A percentile compares a stretch with the other conserved stretches of the same genome.
phyloP scores from a whole-genome alignment of 108 stramenopile genomes.

The Cyclotella cryptica region DNA sequence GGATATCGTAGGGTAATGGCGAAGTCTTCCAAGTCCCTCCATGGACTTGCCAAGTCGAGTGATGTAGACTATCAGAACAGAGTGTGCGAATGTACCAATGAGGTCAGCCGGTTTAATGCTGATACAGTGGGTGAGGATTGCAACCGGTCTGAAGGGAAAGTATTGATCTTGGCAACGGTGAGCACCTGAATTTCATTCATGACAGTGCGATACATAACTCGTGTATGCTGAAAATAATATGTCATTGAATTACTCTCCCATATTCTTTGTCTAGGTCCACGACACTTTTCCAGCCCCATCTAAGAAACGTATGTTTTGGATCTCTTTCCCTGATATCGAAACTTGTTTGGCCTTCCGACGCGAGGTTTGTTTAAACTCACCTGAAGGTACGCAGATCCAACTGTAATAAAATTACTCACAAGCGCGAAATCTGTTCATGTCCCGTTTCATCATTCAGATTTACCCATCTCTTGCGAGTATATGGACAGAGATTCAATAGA shows the following conservation, averaged over 20 bases:
- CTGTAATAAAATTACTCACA: background rate
- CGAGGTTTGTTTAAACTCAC: constrained; percentile 79
- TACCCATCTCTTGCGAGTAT: constrained; percentile 83
- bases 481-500: constrained; percentile 87
- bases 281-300: constrained; percentile 80
- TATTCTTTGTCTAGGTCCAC: constrained; percentile 50
- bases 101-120: constrained; percentile 83
- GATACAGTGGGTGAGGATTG: constrained; percentile 79
- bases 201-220: background rate
- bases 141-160: constrained; percentile 89
- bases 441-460: constrained; percentile 36
- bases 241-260: background rate
- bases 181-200: background rate
- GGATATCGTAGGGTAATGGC: constrained; percentile 56
- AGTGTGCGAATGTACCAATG: constrained; percentile 60
- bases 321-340: constrained; percentile 76
- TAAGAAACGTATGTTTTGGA: constrained; percentile 76
- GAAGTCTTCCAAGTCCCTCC: constrained; percentile 62
- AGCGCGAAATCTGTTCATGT: background rate
- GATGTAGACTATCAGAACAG: constrained; percentile 67
- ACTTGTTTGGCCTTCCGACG: constrained; percentile 73
- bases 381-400: constrained; percentile 25
- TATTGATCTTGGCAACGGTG: constrained; percentile 82
- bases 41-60: constrained; percentile 63
- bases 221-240: background rate